Percentiles rank a stretch among this genome's conserved stretches.
Conservation (phyloP, 2,329 filamentous ascomycete species). For the Colletotrichum tanaceti region DNA sequence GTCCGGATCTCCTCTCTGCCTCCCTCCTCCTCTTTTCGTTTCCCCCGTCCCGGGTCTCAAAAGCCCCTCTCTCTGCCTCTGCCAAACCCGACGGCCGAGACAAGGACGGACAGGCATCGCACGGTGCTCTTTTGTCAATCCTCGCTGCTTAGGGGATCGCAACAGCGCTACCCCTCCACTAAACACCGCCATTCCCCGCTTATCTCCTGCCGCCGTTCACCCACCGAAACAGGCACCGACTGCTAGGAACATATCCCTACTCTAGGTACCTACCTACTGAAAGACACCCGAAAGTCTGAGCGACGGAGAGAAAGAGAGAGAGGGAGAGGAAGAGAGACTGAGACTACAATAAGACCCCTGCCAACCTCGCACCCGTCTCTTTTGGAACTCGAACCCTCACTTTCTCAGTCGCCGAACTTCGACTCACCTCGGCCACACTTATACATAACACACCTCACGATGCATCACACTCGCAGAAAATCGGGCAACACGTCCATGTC, state of each 20-base stretch:
- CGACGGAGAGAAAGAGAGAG: conserved; percentile 8
- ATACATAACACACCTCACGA: conserved; percentile 46
- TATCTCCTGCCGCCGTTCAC: conserved; percentile 29
- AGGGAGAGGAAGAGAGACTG: conserved; percentile 7
- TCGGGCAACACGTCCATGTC: conserved; percentile 68
- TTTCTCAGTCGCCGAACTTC: conserved; percentile 36
- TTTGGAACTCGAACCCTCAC: conserved; percentile 31
- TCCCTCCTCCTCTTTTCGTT: conserved; percentile 3
- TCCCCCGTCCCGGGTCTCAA: conserved; percentile 2
- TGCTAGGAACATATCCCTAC: no score
- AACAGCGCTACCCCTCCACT: conserved; percentile 39
- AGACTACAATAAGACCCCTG: conserved; percentile 36
- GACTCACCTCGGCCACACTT: conserved; percentile 3
- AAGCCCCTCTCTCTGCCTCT: conserved; percentile 22
- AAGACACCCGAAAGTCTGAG: conserved; percentile 7
- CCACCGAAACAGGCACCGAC: conserved; percentile 29
- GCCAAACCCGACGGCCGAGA: conserved; percentile 40
- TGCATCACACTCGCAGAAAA: conserved; percentile 69
- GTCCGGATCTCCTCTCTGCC: conserved; percentile 7
- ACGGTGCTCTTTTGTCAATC: conserved; percentile 32
- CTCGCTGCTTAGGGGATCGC: conserved; percentile 36
- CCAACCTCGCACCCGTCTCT: conserved; percentile 26
- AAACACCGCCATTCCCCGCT: conserved; percentile 35
- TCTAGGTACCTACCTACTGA: no score
- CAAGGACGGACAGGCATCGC: conserved; percentile 24